Evolutionary conservation across 2,329 filamentous ascomycete species (phyloP).

Genomic region (Ophiosphaerella korrae): DNA sequence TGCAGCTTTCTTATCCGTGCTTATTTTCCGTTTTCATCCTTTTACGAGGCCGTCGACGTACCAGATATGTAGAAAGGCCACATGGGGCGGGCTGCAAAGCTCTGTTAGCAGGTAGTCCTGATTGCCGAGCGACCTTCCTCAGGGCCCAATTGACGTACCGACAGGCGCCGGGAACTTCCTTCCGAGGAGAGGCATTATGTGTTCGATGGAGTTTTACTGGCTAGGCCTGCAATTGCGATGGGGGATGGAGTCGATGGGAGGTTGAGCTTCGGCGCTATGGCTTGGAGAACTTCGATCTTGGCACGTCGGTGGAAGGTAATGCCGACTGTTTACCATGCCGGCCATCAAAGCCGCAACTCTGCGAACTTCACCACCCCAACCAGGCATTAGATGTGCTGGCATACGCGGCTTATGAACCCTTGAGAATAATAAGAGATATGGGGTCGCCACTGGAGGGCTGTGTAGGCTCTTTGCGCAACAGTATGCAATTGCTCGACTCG

Average conservation of each 20-base stretch:
- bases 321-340: slow-evolving; percentile 25
- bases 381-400: neutral
- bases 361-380: slow-evolving; percentile 11
- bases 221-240: slow-evolving; percentile 36
- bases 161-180: slow-evolving; percentile 58
- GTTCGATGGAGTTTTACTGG: slow-evolving; percentile 37
- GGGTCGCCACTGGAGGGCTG: slow-evolving; percentile 60
- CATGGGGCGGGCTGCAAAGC: slow-evolving; percentile 77
- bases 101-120: slow-evolving; percentile 35
- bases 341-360: slow-evolving; percentile 14
- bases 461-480: slow-evolving; percentile 64
- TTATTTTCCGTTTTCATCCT: neutral
- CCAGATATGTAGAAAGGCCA: slow-evolving; percentile 92
- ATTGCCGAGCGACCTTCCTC: slow-evolving; percentile 2
- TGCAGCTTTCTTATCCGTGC: neutral
- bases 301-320: slow-evolving; percentile 27
- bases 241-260: slow-evolving; percentile 32
- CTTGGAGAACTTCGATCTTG: slow-evolving; percentile 35
- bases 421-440: slow-evolving; percentile 18
- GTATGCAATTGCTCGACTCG: slow-evolving; percentile 65
- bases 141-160: slow-evolving; percentile 47
- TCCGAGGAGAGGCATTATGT: slow-evolving; percentile 54
- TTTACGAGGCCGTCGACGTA: slow-evolving; percentile 59
- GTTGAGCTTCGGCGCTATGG: slow-evolving; percentile 24
- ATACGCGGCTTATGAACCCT: neutral